Evolutionary conservation across 2,329 filamentous ascomycete species (phyloP), one percentile per base, ranked within the genome.

Genomic region (Calcarisporium arbuscula): DNA sequence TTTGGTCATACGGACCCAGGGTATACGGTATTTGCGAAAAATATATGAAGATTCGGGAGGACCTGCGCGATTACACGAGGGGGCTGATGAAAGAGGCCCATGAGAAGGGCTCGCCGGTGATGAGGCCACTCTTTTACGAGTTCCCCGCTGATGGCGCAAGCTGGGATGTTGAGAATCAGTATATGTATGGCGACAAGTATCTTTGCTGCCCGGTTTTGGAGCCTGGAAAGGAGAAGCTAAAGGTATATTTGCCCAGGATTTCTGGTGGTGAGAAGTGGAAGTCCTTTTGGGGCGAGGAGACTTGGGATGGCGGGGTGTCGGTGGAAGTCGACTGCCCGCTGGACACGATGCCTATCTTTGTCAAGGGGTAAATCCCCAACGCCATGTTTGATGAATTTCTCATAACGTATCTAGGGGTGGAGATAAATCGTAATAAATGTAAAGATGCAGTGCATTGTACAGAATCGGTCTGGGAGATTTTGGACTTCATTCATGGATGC

Each of bases 1-100:
- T 82, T 2, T 83, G 78, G 78, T 77, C 68, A 1, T 83, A 80
- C 46, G 77, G 79, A 0, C 64, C 70, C 6, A 65, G 74, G 19
- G 68, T 78, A 1, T 79, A 77, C 40, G 62, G 59, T 20, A 78
- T 82, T 20, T 78, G 74, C 51, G 64, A 67, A 48, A 72, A 64
- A 43, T 82, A 80, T 43, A 64, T 84, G 49, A 43, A 47, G 5
- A 59, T 82, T 10, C 64, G 78, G 3, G 78, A 82, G 52, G 49
- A 65, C 21, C 39, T 83, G 49, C 61, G 77, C 5, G 62, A 63
- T 2, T 83, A 82, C 41, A 77, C 70, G 0, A 56, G 78, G 3
- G 51, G 39, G 0, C 47, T 82, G 40, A 82, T 82, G 77, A 56
- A 53, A 23, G 65, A 74, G 41, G 77, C 78, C 1, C 74, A 80